Evolutionary conservation across 2,329 filamentous ascomycete genomes (phyloP).

Genomic region (Clarireedia sp.): DNA sequence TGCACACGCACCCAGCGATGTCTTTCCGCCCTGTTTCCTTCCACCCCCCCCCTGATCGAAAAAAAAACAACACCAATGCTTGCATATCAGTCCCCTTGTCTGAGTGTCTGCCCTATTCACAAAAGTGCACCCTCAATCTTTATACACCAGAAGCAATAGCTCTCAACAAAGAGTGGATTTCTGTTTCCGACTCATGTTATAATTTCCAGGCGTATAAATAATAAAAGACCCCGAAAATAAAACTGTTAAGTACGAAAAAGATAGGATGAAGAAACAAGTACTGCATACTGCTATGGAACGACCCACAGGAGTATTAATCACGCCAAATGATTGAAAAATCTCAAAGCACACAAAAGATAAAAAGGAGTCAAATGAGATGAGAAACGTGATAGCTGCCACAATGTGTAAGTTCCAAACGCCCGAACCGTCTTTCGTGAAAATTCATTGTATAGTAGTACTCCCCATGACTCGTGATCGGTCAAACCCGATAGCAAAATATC

Average conservation of each 20-base stretch:
- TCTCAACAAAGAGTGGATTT: neutral
- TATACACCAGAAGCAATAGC: neutral
- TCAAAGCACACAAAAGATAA: neutral
- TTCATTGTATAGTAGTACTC: no score
- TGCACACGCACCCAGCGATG: no score
- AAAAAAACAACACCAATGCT: no score
- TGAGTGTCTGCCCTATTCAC: neutral
- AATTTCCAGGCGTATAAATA: neutral
- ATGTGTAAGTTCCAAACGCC: neutral
- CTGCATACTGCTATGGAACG: neutral
- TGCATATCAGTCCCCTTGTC: no score
- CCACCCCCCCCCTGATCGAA: no score
- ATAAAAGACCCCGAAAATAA: neutral
- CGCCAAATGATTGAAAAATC: neutral
- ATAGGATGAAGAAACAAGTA: neutral
- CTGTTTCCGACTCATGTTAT: neutral
- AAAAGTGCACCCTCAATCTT: neutral
- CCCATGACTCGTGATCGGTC: no score
- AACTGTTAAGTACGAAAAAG: neutral
- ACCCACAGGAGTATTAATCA: neutral
- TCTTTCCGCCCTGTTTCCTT: no score
- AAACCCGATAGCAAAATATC: no score
- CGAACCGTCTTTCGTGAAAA: neutral
- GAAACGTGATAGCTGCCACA: neutral
- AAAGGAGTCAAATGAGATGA: neutral